Conservation (phyloP, 768 basidiomycete species). For the Panaeolus papilionaceus region DNA sequence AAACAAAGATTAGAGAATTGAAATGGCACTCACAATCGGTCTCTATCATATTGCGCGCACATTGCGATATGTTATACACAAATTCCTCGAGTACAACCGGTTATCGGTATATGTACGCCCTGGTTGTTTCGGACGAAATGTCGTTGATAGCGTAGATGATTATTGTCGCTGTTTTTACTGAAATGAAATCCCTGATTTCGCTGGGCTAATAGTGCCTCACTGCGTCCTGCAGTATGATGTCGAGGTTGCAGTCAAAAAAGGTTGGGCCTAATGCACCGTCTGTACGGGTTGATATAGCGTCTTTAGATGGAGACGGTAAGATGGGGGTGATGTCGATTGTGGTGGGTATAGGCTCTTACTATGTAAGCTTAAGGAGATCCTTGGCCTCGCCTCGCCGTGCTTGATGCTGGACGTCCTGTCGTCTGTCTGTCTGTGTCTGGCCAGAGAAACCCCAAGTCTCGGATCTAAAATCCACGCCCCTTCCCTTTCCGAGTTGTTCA, state of each 20-base stretch:
- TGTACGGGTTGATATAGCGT: neutral
- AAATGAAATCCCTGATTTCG: neutral
- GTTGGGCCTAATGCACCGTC: neutral
- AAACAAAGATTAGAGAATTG: neutral
- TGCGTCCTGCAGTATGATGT: neutral
- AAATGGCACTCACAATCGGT: slow-evolving; percentile 10
- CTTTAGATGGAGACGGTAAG: slow-evolving; percentile 5
- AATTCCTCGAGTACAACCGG: neutral
- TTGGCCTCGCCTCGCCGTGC: neutral
- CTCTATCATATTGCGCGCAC: slow-evolving; percentile 9
- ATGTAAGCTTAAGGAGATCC: slow-evolving; percentile 2
- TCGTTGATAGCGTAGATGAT: neutral
- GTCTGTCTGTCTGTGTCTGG: neutral
- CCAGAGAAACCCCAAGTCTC: neutral
- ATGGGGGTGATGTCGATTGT: neutral
- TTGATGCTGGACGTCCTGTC: slow-evolving; percentile 5
- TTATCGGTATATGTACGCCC: neutral
- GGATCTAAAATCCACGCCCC: neutral
- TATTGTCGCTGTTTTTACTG: neutral
- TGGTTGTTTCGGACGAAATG: neutral
- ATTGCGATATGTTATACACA: neutral
- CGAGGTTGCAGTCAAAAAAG: neutral
- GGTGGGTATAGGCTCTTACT: neutral
- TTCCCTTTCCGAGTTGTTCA: slow-evolving; percentile 6
- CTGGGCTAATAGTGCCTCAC: neutral